A percentile compares a stretch with the other conserved stretches of the same genome.
These are phyloP conservation scores for Echium plantagineum DNA, from an alignment of 257 asterid species.

Conservation along the genomic window DNA sequence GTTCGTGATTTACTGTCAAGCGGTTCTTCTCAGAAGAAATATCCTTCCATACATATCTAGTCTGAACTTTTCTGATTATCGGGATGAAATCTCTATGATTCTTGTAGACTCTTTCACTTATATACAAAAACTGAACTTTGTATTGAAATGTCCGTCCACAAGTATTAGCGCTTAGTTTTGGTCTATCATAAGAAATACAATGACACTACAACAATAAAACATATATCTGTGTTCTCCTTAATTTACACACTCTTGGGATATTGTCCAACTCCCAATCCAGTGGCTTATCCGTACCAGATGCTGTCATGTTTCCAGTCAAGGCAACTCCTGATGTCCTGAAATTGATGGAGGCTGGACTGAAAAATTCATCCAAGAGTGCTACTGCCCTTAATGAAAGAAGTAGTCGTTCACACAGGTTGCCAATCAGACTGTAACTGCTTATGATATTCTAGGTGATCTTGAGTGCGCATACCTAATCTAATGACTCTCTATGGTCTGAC, in stretches of 20 bases:
- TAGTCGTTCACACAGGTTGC: conserved; percentile 91
- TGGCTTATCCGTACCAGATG: conserved; percentile 92
- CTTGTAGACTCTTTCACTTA: no score
- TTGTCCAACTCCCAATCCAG: conserved; percentile 46
- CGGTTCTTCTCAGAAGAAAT: conserved; percentile 59
- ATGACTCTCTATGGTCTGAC: conserved; percentile 1
- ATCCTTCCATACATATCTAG: conserved; percentile 38
- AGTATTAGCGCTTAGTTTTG: no score
- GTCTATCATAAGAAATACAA: no score
- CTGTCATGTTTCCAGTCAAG: conserved; percentile 52
- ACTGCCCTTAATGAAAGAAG: conserved; percentile 92
- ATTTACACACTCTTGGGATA: conserved; percentile 85
- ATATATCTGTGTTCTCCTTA: conserved; percentile 34
- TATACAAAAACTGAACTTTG: no score
- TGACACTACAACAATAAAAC: no score
- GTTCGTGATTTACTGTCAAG: conserved; percentile 78
- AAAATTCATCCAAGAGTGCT: conserved; percentile 70
- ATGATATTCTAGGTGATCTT: background rate
- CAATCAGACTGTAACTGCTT: background rate
- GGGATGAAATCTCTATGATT: no score
- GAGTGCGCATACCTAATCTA: background rate
- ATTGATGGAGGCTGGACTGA: conserved; percentile 64
- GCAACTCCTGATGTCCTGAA: conserved; percentile 54
- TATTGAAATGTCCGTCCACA: no score
- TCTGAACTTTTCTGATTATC: background rate